These are phyloP conservation scores for Teunomyces funiuensis DNA, from an alignment of 805 yeast species.

Conservation along the genomic window DNA sequence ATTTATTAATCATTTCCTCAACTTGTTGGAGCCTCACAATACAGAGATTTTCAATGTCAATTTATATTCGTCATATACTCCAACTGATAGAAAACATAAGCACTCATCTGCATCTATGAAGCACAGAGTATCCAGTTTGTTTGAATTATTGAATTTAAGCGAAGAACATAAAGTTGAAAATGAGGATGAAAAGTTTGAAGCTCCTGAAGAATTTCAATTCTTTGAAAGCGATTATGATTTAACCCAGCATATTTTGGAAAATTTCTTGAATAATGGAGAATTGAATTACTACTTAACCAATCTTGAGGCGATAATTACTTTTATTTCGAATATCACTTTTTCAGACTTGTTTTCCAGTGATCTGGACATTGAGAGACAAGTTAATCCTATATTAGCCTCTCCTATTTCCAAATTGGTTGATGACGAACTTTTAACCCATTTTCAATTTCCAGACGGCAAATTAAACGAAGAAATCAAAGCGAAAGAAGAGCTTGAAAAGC, in stretches of 20 bases:
- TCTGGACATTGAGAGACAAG: not conserved
- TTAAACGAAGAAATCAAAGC: constrained; percentile 16
- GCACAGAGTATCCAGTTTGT: constrained; percentile 21
- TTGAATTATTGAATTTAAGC: constrained; percentile 31
- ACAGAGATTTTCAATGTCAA: constrained; percentile 21
- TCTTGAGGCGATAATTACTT: constrained; percentile 41
- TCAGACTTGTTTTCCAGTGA: constrained; percentile 22
- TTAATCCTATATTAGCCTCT: not conserved
- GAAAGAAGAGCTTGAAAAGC: constrained; percentile 10
- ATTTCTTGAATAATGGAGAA: constrained; percentile 39
- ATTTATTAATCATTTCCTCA: constrained; percentile 37
- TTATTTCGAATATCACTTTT: constrained; percentile 36
- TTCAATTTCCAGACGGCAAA: constrained; percentile 29
- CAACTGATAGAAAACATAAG: constrained; percentile 14
- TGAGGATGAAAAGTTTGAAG: constrained; percentile 7
- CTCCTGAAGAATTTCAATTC: constrained; percentile 18
- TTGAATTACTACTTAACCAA: constrained; percentile 40
- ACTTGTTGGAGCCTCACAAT: constrained; percentile 32
- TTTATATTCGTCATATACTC: constrained; percentile 20
- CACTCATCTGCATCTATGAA: too few relatives aligned
- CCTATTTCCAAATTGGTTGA: constrained; percentile 28
- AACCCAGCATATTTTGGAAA: constrained; percentile 24
- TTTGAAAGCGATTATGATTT: constrained; percentile 32
- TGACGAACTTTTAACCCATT: constrained; percentile 22
- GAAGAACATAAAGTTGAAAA: constrained; percentile 9